Evolutionary conservation across 352 stramenopile genomes (phyloP).

Genomic region (Phytophthora europaea): DNA sequence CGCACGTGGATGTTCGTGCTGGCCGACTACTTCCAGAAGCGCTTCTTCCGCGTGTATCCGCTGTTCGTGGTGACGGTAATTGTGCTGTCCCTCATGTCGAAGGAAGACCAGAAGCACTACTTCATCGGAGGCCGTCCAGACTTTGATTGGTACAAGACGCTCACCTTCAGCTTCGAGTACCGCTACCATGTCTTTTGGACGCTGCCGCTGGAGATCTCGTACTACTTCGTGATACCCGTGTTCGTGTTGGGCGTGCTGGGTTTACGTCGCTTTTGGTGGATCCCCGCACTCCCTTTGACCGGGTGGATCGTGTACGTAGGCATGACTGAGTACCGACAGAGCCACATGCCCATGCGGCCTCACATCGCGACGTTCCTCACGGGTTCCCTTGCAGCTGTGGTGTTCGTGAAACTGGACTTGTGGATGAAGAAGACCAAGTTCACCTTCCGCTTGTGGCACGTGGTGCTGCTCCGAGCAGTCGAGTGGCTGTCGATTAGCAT

Average conservation of each 20-base stretch:
- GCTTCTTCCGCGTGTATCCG: slow-evolving; percentile 66
- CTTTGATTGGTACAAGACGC: slow-evolving; percentile 48
- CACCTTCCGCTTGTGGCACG: slow-evolving; percentile 28
- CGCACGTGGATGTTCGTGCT: slow-evolving; percentile 29
- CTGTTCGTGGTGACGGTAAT: slow-evolving; percentile 53
- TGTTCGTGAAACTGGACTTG: slow-evolving; percentile 36
- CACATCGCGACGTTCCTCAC: slow-evolving; percentile 52
- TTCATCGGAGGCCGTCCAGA: slow-evolving; percentile 26
- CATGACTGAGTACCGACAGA: slow-evolving; percentile 25
- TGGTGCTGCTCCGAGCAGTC: slow-evolving; percentile 21
- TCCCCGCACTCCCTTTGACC: slow-evolving; percentile 27
- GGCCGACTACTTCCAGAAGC: slow-evolving; percentile 57
- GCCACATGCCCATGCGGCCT: slow-evolving; percentile 36
- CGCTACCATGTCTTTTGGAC: slow-evolving; percentile 51
- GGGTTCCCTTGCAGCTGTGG: slow-evolving; percentile 44
- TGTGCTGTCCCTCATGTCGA: slow-evolving; percentile 41
- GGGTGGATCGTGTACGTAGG: slow-evolving; percentile 35
- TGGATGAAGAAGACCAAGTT: slow-evolving; percentile 33
- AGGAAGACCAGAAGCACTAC: slow-evolving; percentile 36
- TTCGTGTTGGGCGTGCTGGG: slow-evolving; percentile 36
- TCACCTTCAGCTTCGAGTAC: slow-evolving; percentile 43
- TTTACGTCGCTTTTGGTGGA: slow-evolving; percentile 35
- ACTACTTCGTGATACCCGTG: slow-evolving; percentile 52
- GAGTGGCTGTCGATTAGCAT: slow-evolving; percentile 33
- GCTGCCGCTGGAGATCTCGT: slow-evolving; percentile 25